These are phyloP conservation scores for Geotrichum europaeum DNA, from an alignment of 1,139 yeast genomes.

Conservation along the genomic window DNA sequence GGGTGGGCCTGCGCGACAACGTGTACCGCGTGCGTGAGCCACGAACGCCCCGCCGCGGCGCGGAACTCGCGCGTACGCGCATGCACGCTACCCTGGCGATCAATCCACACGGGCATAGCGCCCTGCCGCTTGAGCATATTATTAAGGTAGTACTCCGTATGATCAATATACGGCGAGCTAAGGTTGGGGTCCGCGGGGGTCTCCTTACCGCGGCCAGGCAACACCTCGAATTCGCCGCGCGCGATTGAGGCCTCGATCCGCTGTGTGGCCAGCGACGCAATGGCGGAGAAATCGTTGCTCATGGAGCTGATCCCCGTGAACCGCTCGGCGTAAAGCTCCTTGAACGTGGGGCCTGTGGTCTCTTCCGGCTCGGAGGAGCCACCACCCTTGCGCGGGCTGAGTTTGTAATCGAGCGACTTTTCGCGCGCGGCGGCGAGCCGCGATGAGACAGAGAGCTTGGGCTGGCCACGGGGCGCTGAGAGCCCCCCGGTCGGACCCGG, in stretches of 20 bases:
- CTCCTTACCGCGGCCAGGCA: slow-evolving; percentile 56
- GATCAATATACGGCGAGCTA: slow-evolving; percentile 45
- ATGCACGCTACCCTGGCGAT: slow-evolving; percentile 59
- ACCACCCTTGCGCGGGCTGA: slow-evolving; percentile 35
- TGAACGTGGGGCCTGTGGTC: slow-evolving; percentile 45
- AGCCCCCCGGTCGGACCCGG: slow-evolving; percentile 1
- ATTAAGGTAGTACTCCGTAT: slow-evolving; percentile 62
- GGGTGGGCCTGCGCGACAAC: background rate
- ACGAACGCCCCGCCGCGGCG: slow-evolving; percentile 15
- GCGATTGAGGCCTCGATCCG: slow-evolving; percentile 68
- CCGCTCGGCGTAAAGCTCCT: slow-evolving; percentile 57
- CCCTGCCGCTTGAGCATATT: slow-evolving; percentile 71
- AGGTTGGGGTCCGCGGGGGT: slow-evolving; percentile 35
- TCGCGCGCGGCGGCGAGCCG: slow-evolving; percentile 59
- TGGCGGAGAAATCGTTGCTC: slow-evolving; percentile 46
- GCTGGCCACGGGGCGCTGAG: slow-evolving; percentile 7
- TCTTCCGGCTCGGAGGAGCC: slow-evolving; percentile 28
- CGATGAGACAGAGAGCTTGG: slow-evolving; percentile 29
- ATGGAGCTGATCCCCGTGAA: slow-evolving; percentile 56
- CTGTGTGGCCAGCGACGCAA: slow-evolving; percentile 65
- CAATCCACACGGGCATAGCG: slow-evolving; percentile 84
- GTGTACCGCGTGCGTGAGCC: slow-evolving; percentile 17
- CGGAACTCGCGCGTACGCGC: slow-evolving; percentile 45
- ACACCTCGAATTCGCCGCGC: slow-evolving; percentile 60
- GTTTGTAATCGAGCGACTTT: slow-evolving; percentile 55